Evolutionary conservation across 2,329 filamentous ascomycete genomes (phyloP).

Genomic region (Ceratocystis cubensis): DNA sequence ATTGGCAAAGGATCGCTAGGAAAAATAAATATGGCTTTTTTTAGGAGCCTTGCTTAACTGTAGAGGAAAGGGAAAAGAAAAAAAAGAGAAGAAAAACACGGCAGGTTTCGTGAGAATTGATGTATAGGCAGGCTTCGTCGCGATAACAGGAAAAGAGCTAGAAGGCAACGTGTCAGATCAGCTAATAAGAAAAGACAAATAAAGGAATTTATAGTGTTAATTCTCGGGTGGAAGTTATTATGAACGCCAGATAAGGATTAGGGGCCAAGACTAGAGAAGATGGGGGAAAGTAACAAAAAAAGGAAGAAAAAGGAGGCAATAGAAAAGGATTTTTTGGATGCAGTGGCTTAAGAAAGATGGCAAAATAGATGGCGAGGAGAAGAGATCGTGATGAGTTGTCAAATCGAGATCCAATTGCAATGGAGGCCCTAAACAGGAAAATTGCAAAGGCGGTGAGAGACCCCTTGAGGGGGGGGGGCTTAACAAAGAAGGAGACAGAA

Average conservation of each 20-base stretch:
- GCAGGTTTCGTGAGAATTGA: neutral
- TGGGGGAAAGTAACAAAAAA: constrained; percentile 9
- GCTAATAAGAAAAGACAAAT: constrained; percentile 14
- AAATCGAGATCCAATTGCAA: constrained; percentile 5
- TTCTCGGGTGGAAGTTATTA: neutral
- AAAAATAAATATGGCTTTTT: too few relatives aligned
- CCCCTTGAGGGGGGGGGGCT: neutral
- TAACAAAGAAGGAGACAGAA: neutral
- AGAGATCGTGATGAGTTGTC: constrained; percentile 2
- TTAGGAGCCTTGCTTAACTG: too few relatives aligned
- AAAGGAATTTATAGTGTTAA: constrained; percentile 13
- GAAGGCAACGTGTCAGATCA: constrained; percentile 13
- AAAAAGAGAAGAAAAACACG: neutral
- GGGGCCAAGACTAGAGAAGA: constrained; percentile 14
- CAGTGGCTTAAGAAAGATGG: constrained; percentile 21
- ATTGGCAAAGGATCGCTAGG: neutral
- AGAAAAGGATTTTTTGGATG: constrained; percentile 19
- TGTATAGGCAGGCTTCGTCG: neutral
- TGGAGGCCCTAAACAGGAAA: constrained; percentile 14
- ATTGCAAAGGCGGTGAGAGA: constrained; percentile 26
- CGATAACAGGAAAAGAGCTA: constrained; percentile 14
- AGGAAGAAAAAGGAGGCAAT: neutral
- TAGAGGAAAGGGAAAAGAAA: too few relatives aligned
- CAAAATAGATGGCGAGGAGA: constrained; percentile 19
- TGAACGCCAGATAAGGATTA: constrained; percentile 11